phyloP scores from a whole-genome alignment of 2,329 filamentous ascomycete genomes.

The Fusarium pininemorale region DNA sequence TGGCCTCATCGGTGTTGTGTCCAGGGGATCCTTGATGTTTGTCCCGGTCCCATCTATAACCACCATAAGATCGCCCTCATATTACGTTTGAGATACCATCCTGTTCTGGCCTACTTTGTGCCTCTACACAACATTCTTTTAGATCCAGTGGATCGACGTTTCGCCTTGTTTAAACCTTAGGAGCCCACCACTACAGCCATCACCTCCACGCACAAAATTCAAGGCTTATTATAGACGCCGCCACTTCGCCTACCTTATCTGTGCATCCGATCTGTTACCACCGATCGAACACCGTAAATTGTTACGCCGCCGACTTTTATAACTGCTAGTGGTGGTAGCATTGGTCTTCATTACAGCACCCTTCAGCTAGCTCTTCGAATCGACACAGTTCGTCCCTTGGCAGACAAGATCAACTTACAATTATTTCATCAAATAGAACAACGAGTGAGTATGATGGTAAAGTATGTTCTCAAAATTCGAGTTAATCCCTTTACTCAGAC shows the following conservation, averaged over 20 bases:
- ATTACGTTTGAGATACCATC: constrained; percentile 1
- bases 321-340: background rate
- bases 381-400: background rate
- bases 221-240: constrained; percentile 16
- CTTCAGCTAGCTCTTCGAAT: background rate
- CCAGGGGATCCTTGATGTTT: constrained; percentile 22
- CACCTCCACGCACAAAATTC: constrained; percentile 1
- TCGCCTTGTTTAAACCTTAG: constrained; percentile 16
- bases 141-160: constrained; percentile 14
- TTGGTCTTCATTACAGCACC: background rate
- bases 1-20: constrained; percentile 26
- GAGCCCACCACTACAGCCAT: constrained; percentile 15
- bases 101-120: background rate
- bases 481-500: background rate
- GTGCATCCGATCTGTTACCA: constrained; percentile 1
- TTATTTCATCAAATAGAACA: background rate
- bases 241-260: constrained; percentile 10
- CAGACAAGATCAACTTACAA: background rate
- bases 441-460: background rate
- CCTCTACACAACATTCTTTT: background rate
- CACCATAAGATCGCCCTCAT: constrained; percentile 23
- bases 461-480: background rate
- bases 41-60: constrained; percentile 24
- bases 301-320: background rate
- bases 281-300: background rate